Conservation (phyloP, 2,329 filamentous ascomycete species). For the Cercospora berteroae region DNA sequence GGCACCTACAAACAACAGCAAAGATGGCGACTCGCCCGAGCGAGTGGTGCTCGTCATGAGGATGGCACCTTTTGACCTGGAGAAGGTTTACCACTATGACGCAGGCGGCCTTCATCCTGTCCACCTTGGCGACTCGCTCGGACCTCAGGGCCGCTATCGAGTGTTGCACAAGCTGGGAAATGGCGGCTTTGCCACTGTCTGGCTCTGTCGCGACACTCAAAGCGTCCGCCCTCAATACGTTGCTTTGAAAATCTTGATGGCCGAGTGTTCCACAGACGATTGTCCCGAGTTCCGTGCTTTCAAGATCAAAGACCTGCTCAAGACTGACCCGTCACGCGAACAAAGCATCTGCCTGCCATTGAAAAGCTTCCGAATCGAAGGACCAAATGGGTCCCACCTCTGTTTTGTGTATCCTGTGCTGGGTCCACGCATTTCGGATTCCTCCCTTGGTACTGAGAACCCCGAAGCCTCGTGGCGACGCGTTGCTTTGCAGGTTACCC, state of each 20-base stretch:
- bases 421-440: too few species aligned
- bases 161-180: neutral
- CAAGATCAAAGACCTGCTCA: neutral
- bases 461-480: too few species aligned
- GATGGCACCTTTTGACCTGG: neutral
- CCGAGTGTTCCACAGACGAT: neutral
- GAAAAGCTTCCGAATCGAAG: slow-evolving; percentile 39
- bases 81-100: neutral
- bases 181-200: neutral
- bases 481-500: too few species aligned
- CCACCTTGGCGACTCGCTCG: neutral
- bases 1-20: neutral
- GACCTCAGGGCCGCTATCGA: neutral
- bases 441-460: too few species aligned
- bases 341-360: slow-evolving; percentile 3
- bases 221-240: neutral
- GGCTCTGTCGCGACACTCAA: neutral
- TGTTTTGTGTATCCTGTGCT: neutral
- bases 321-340: neutral
- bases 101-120: neutral
- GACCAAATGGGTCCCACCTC: slow-evolving; percentile 32
- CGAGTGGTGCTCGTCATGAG: neutral
- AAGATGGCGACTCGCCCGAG: neutral
- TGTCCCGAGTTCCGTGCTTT: neutral
- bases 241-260: neutral